These are phyloP conservation scores for Entomortierella chlamydospora DNA, from an alignment of 192 early-diverging fungal species.

Conservation along the genomic window DNA sequence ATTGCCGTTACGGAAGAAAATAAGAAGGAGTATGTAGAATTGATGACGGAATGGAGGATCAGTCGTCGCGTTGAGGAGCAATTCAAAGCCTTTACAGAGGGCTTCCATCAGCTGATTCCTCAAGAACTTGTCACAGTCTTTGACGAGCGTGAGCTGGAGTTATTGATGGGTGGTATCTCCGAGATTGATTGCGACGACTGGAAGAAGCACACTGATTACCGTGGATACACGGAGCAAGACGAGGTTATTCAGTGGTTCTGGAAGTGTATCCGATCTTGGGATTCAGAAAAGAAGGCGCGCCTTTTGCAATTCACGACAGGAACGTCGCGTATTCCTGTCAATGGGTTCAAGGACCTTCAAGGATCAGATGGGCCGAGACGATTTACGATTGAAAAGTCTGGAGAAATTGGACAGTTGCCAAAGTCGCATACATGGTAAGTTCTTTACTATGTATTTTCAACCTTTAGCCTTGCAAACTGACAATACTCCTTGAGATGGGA, in stretches of 20 bases:
- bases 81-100: slow-evolving; percentile 91
- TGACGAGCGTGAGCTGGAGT: slow-evolving; percentile 97
- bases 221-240: slow-evolving; percentile 96
- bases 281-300: slow-evolving; percentile 93
- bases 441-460: too few relatives aligned
- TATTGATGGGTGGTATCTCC: slow-evolving; percentile 95
- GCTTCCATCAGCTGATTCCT: slow-evolving; percentile 95
- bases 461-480: too few relatives aligned
- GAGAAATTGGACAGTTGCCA: slow-evolving; percentile 84
- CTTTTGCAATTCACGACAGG: slow-evolving; percentile 98
- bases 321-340: slow-evolving; percentile 96
- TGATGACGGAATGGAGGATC: slow-evolving; percentile 91
- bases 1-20: slow-evolving; percentile 95
- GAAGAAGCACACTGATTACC: slow-evolving; percentile 98
- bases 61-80: slow-evolving; percentile 93
- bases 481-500: too few relatives aligned
- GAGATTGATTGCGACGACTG: slow-evolving; percentile 98
- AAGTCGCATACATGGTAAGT: slow-evolving; percentile 93
- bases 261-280: slow-evolving; percentile 89
- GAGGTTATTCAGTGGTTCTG: slow-evolving; percentile 97
- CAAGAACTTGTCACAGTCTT: slow-evolving; percentile 96
- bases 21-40: slow-evolving; percentile 94
- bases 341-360: slow-evolving; percentile 98
- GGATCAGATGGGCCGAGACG: slow-evolving; percentile 94
- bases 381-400: slow-evolving; percentile 96